These are phyloP conservation scores for Talaromyces nanjingensis DNA, from an alignment of 495 filamentous ascomycete genomes.

Conservation along the genomic window DNA sequence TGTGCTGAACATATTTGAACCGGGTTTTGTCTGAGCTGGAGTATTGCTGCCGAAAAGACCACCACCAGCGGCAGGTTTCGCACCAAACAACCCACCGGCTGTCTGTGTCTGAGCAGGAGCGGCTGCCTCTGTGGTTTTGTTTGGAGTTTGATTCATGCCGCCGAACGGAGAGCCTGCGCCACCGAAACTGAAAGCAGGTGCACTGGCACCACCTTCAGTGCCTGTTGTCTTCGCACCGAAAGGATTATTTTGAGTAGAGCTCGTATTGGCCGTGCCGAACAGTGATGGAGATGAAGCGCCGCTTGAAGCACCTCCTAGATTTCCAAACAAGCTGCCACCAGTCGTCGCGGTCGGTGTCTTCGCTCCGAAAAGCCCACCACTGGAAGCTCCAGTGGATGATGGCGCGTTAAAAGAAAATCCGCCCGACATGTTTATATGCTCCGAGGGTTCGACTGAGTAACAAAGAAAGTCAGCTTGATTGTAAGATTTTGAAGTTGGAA, in stretches of 20 bases:
- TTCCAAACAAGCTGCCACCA: conserved; percentile 32
- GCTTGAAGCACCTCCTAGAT: conserved; percentile 33
- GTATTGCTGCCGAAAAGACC: conserved; percentile 37
- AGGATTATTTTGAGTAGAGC: conserved; percentile 18
- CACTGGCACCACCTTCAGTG: conserved; percentile 16
- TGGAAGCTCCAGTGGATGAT: conserved; percentile 27
- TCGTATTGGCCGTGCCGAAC: conserved; percentile 25
- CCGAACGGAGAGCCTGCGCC: conserved; percentile 25
- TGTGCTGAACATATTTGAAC: conserved; percentile 44
- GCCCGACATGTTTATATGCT: conserved; percentile 4
- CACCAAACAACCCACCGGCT: conserved; percentile 45
- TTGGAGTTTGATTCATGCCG: conserved; percentile 29
- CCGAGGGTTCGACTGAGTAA: background rate
- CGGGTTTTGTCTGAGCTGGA: conserved; percentile 27
- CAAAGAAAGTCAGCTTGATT: background rate
- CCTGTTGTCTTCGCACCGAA: conserved; percentile 26
- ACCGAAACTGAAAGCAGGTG: conserved; percentile 35
- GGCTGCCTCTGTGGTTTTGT: conserved; percentile 29
- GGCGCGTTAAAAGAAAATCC: conserved; percentile 16
- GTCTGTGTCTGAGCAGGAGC: conserved; percentile 29
- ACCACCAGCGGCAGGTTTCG: conserved; percentile 19
- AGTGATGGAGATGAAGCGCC: conserved; percentile 26
- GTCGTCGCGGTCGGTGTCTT: conserved; percentile 10
- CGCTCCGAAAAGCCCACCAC: conserved; percentile 34
- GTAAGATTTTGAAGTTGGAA: background rate